Evolutionary conservation across 2,329 filamentous ascomycete genomes (phyloP).

Genomic region (Akanthomyces uredinophilus): DNA sequence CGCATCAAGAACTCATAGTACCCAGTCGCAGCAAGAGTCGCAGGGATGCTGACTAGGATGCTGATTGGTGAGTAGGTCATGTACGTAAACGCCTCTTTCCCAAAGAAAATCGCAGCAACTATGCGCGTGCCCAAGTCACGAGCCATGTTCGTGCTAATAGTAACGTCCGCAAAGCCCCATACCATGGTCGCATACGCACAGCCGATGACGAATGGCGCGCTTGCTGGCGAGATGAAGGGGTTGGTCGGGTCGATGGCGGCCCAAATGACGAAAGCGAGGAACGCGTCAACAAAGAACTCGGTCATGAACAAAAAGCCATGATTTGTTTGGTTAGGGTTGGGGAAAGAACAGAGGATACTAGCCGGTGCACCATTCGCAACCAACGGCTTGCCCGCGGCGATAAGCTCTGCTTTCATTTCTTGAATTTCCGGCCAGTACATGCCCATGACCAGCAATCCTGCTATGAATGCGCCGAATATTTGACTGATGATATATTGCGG

Average conservation of each 20-base stretch:
- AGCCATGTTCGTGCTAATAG: conserved; percentile 52
- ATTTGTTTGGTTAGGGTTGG: conserved; percentile 43
- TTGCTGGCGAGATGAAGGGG: conserved; percentile 45
- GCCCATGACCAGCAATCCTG: conserved; percentile 49
- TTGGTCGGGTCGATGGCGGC: conserved; percentile 53
- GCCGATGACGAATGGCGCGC: conserved; percentile 50
- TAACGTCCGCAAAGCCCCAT: conserved; percentile 52
- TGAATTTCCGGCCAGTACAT: conserved; percentile 48
- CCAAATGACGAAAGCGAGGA: conserved; percentile 55
- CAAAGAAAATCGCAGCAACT: conserved; percentile 51
- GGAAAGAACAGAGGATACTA: conserved; percentile 51
- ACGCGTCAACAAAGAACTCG: conserved; percentile 54
- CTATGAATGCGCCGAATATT: conserved; percentile 51
- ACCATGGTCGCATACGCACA: conserved; percentile 48
- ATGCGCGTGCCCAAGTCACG: conserved; percentile 55
- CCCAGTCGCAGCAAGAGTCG: conserved; percentile 48
- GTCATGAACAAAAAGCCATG: conserved; percentile 53
- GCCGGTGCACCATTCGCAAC: conserved; percentile 43
- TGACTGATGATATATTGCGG: conserved; percentile 53
- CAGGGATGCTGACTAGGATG: conserved; percentile 52
- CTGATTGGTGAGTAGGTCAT: conserved; percentile 45
- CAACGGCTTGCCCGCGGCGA: conserved; percentile 29
- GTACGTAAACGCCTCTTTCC: conserved; percentile 23
- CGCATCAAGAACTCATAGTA: conserved; percentile 52
- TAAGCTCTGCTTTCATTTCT: conserved; percentile 28